phyloP scores from a whole-genome alignment of 2,329 filamentous ascomycete species.

The Colletotrichum godetiae region DNA sequence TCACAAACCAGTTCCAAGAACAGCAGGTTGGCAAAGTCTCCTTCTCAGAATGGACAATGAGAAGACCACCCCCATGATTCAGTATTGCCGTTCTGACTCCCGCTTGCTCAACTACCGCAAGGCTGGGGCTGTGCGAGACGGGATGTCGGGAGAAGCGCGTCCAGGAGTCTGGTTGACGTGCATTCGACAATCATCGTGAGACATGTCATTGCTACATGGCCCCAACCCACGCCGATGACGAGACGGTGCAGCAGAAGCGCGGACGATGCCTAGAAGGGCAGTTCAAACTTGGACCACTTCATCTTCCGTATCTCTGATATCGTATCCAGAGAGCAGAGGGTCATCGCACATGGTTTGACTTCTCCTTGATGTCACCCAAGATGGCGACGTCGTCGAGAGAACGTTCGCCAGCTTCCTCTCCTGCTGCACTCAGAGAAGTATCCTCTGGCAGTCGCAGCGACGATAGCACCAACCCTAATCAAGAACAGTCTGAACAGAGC shows the following conservation, averaged over 20 bases:
- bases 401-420: background rate
- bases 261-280: background rate
- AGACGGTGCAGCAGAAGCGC: background rate
- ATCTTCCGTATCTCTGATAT: background rate
- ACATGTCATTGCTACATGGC: background rate
- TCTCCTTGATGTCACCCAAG: background rate
- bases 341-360: background rate
- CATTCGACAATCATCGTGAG: slow-evolving; percentile 1
- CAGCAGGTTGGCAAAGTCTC: slow-evolving; percentile 1
- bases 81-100: background rate
- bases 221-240: background rate
- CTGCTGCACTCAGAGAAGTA: background rate
- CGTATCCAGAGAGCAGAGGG: background rate
- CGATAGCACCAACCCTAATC: background rate
- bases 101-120: slow-evolving; percentile 19
- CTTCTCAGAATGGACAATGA: background rate
- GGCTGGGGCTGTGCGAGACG: slow-evolving; percentile 1
- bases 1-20: slow-evolving; percentile 4
- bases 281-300: background rate
- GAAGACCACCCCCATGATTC: background rate
- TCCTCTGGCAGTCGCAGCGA: background rate
- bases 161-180: slow-evolving; percentile 2
- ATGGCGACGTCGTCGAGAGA: slow-evolving; percentile 8
- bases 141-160: slow-evolving; percentile 10
- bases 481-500: background rate